Base-by-base conservation (phyloP, 169 alveolate genomes). In the Plasmodium inui region DNA sequence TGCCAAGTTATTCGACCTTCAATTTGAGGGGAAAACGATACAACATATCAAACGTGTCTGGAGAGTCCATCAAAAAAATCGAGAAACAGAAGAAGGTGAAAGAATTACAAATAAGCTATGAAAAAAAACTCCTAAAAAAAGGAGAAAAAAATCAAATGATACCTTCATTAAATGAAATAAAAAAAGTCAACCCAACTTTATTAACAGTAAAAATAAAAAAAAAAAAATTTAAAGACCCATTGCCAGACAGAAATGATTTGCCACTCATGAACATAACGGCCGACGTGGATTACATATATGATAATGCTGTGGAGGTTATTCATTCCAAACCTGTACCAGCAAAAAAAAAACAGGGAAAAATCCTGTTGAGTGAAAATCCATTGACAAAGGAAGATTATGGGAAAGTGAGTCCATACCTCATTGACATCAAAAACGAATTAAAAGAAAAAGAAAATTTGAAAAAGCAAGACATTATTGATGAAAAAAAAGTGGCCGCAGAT, bases 1-100 rank as follows among this genome's bases (percentile, higher is more conserved):
- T 91, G 34, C 95, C 95, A 82, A 91, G 95, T 46, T 91, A 91
- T 91, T 91, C 95, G 14, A 91, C 95, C 22, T 91, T 91, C 41
- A 91, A 91, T 82, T 82, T 91, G 61, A 80, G 84, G 83, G 95
- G 95, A 32, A 91, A 91, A 50, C 83, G 95, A n/a, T 91, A 91
- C 70, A 91, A 28, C 55, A 82, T 91, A 46, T 81, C 92, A 17
- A 91, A 91, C 67, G 79, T 44, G n/a, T 30, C 95, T 30, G 95
- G 95, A 17, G 84, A 44, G 30, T 44, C 84, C 74, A 53, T 91
- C 14, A 91, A 91, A 82, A 82, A 74, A 50, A 78, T 71, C 70
- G 91, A 81, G 32, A 82, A 81, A 44, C 95, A 91, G n/a, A 80
- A 91, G 37, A 91, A 82, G 30, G 73, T 91, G 37, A 74, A 81